phyloP scores from a whole-genome alignment of 768 basidiomycete genomes.

The Termitomyces titanicus region DNA sequence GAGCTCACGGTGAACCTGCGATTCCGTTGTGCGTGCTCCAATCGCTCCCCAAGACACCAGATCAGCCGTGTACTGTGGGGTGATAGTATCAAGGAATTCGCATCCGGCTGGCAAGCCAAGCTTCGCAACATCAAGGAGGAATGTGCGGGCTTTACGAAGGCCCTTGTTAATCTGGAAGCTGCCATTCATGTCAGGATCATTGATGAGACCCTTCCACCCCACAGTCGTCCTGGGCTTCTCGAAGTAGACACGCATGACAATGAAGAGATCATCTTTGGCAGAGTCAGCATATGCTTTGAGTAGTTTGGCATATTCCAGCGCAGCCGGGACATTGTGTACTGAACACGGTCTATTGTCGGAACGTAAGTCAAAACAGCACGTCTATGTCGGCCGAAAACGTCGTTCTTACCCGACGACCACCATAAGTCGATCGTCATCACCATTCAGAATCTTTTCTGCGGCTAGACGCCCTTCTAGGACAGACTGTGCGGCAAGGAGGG shows the following conservation, averaged over 20 bases:
- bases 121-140: conserved; percentile 86
- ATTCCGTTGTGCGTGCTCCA: conserved; percentile 89
- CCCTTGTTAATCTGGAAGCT: conserved; percentile 97
- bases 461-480: conserved; percentile 81
- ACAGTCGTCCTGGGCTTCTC: conserved; percentile 96
- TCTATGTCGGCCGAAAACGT: not conserved
- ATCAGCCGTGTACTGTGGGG: conserved; percentile 89
- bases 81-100: conserved; percentile 80
- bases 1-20: conserved; percentile 89
- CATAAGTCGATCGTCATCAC: conserved; percentile 88
- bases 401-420: conserved; percentile 81
- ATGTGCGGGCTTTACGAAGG: conserved; percentile 78
- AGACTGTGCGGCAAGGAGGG: conserved; percentile 79
- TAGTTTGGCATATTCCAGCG: conserved; percentile 80
- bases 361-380: not conserved
- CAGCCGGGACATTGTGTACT: conserved; percentile 85
- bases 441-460: conserved; percentile 75
- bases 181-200: conserved; percentile 92
- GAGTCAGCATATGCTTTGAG: conserved; percentile 77
- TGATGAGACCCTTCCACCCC: conserved; percentile 99
- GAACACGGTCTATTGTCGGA: conserved; percentile 74
- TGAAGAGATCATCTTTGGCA: conserved; percentile 82
- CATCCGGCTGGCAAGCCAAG: conserved; percentile 93
- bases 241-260: conserved; percentile 98
- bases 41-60: conserved; percentile 92